Percentiles rank a stretch among this genome's conserved stretches.
These are phyloP conservation scores for Hypoxylon sp. DNA, from an alignment of 2,329 filamentous ascomycete species.

Conservation along the genomic window DNA sequence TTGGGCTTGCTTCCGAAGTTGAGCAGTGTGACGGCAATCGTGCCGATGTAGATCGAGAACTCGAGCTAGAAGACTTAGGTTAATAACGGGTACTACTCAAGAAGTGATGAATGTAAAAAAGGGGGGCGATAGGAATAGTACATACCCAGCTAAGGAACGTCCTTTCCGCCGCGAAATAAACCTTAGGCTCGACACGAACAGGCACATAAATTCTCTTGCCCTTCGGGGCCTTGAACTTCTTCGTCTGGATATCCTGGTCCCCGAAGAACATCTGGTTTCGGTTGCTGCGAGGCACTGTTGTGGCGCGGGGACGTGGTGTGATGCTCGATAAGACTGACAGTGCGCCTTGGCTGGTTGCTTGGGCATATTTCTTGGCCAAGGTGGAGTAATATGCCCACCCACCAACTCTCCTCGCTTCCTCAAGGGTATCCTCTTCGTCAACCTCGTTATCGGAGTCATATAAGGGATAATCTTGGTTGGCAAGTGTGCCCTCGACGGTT, in stretches of 20 bases:
- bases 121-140: slow-evolving; percentile 23
- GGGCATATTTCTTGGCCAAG: slow-evolving; percentile 59
- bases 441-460: slow-evolving; percentile 93
- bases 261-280: slow-evolving; percentile 63
- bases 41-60: slow-evolving; percentile 92
- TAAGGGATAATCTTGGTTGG: slow-evolving; percentile 78
- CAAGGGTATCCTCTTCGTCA: slow-evolving; percentile 76
- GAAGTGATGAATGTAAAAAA: too few species aligned
- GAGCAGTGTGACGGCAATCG: slow-evolving; percentile 83
- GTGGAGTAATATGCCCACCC: slow-evolving; percentile 78
- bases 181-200: slow-evolving; percentile 95
- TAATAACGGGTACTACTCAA: too few species aligned
- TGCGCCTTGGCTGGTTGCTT: slow-evolving; percentile 53
- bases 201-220: slow-evolving; percentile 96
- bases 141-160: slow-evolving; percentile 94
- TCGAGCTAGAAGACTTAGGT: slow-evolving; percentile 72
- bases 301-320: slow-evolving; percentile 63
- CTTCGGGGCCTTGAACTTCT: slow-evolving; percentile 75
- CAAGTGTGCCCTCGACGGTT: slow-evolving; percentile 67
- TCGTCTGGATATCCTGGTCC: slow-evolving; percentile 62
- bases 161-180: slow-evolving; percentile 94
- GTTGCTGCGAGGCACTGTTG: slow-evolving; percentile 66
- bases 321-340: slow-evolving; percentile 58
- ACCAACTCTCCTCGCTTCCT: slow-evolving; percentile 79
- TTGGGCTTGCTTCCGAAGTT: slow-evolving; percentile 75